Evolutionary conservation across 768 basidiomycete genomes (phyloP).

Genomic region (Multifurca ochricompacta): DNA sequence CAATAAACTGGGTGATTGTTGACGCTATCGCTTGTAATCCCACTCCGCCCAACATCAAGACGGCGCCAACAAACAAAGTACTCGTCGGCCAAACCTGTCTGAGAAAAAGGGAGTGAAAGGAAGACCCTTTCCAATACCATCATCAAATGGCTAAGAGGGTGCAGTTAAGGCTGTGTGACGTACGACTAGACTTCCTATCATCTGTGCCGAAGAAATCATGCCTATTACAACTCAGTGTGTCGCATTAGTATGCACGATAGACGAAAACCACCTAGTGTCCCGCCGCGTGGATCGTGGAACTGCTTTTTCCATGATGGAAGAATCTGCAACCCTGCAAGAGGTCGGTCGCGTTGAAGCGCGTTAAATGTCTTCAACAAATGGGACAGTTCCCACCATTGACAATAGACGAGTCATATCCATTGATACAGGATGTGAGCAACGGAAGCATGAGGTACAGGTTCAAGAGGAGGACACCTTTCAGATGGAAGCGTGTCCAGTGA

Average conservation of each 20-base stretch:
- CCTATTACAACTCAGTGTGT: constrained; percentile 30
- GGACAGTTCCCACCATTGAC: constrained; percentile 37
- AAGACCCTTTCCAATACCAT: constrained; percentile 34
- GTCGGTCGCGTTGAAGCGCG: not conserved
- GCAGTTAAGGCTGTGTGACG: constrained; percentile 17
- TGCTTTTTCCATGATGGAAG: constrained; percentile 54
- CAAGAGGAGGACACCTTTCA: constrained; percentile 45
- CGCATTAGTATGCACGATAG: not conserved
- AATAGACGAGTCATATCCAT: constrained; percentile 64
- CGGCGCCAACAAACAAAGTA: constrained; percentile 52
- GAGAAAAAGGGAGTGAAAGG: constrained; percentile 56
- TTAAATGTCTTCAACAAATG: not conserved
- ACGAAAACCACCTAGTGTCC: constrained; percentile 34
- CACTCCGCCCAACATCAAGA: constrained; percentile 60
- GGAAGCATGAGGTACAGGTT: constrained; percentile 55
- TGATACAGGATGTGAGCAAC: constrained; percentile 55
- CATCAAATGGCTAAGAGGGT: not conserved
- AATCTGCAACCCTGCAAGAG: constrained; percentile 50
- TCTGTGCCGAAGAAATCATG: constrained; percentile 58
- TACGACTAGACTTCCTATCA: constrained; percentile 46
- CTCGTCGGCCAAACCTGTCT: constrained; percentile 54
- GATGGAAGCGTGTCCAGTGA: not conserved
- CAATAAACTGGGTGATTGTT: constrained; percentile 46
- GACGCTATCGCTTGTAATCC: constrained; percentile 43
- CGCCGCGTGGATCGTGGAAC: constrained; percentile 46